These are phyloP conservation scores for Prototheca wickerhamii DNA, from an alignment of 163 green algal genomes.

Conservation along the genomic window DNA sequence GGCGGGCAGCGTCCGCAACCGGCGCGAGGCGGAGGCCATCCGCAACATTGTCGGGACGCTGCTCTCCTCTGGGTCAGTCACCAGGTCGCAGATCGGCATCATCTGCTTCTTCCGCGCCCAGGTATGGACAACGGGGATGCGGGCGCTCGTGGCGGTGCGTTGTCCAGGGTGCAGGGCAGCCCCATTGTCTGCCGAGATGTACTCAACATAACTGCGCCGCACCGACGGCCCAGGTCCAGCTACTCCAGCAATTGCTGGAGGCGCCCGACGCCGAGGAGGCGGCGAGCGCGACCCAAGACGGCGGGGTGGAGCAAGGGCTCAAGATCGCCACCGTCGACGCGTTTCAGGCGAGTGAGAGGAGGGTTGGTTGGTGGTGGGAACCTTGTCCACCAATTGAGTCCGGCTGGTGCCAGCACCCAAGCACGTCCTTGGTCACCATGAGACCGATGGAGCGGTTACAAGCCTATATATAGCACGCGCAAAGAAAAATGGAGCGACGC, in stretches of 20 bases:
- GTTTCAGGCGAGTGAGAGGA: no score
- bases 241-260: background rate
- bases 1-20: conserved; percentile 32
- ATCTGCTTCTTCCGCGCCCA: conserved; percentile 75
- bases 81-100: conserved; percentile 16
- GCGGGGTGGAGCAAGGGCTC: no score
- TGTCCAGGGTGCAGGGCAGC: background rate
- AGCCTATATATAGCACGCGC: no score
- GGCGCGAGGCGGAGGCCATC: conserved; percentile 32
- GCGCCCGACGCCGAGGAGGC: background rate
- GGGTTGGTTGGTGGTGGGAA: no score
- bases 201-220: background rate
- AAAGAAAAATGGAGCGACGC: no score
- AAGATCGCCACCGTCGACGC: no score
- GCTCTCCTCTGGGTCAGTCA: conserved; percentile 3
- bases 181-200: no score
- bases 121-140: conserved; percentile 21
- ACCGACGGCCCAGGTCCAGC: background rate
- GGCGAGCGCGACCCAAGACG: background rate
- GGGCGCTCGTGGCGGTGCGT: background rate
- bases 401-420: no score
- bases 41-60: conserved; percentile 14
- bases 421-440: no score
- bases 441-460: no score
- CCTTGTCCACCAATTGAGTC: no score